Percentiles rank a stretch among this genome's conserved stretches.
phyloP scores from a whole-genome alignment of 1,284 basidiomycete species.

The Ustilago crameri region DNA sequence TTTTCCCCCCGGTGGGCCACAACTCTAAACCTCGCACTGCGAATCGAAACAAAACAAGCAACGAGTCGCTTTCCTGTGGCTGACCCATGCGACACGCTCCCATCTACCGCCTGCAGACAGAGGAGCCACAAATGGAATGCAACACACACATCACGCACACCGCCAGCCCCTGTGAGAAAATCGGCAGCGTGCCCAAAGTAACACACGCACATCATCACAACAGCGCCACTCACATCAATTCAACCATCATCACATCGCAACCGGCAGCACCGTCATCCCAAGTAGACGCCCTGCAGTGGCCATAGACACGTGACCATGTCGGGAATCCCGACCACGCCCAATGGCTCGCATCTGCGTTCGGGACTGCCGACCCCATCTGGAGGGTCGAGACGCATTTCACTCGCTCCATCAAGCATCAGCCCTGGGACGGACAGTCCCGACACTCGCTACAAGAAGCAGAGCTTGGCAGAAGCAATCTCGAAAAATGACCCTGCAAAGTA shows the following conservation, averaged over 20 bases:
- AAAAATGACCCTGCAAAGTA: constrained; percentile 52
- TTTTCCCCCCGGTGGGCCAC: too few species aligned
- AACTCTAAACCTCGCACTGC: too few species aligned
- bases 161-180: too few species aligned
- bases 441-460: constrained; percentile 45
- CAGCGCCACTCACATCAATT: too few species aligned
- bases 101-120: too few species aligned
- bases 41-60: too few species aligned
- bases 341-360: constrained; percentile 41
- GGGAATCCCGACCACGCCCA: constrained; percentile 50
- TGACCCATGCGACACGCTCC: neutral
- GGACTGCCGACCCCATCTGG: constrained; percentile 43
- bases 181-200: neutral
- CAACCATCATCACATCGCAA: too few species aligned
- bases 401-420: constrained; percentile 21
- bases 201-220: neutral
- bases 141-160: neutral
- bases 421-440: constrained; percentile 45
- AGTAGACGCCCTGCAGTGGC: neutral
- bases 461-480: constrained; percentile 50
- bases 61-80: neutral
- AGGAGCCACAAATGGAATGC: neutral
- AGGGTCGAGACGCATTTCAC: constrained; percentile 16
- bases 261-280: too few species aligned
- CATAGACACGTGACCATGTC: constrained; percentile 18